Evolutionary conservation across 129 eudicot genomes (phyloP).

Genomic region (Artemisia annua): DNA sequence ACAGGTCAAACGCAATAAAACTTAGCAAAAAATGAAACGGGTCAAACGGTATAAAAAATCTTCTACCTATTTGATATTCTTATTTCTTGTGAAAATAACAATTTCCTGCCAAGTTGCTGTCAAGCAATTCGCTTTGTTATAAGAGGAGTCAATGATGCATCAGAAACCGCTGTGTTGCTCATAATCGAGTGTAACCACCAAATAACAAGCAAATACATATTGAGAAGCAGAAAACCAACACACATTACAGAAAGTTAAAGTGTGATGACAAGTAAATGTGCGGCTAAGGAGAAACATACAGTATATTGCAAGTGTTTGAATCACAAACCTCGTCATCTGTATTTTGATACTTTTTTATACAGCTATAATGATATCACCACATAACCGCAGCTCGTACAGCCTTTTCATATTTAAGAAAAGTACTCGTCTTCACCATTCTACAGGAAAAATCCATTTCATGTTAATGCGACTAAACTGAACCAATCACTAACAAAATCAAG

Average conservation of each 20-base stretch:
- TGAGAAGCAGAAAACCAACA: constrained; percentile 85
- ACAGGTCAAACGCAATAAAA: too few species aligned
- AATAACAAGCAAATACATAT: too few species aligned
- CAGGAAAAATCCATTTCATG: constrained; percentile 33
- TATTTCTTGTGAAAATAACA: too few species aligned
- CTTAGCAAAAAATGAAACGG: too few species aligned
- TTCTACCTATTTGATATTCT: too few species aligned
- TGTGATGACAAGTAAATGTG: neutral
- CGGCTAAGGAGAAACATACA: neutral
- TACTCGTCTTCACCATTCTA: constrained; percentile 99
- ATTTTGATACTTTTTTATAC: constrained; percentile 48
- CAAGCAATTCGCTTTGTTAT: constrained; percentile 58
- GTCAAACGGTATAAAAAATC: too few species aligned
- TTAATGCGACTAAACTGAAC: constrained; percentile 13
- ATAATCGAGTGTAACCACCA: constrained; percentile 70
- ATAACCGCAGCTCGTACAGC: too few species aligned
- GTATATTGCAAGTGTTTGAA: neutral
- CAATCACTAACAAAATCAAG: neutral
- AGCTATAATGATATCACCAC: constrained; percentile 55
- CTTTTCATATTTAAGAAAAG: too few species aligned
- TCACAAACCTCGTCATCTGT: constrained; percentile 71
- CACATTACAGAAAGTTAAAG: constrained; percentile 30
- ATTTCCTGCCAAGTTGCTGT: too few species aligned
- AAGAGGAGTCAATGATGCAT: constrained; percentile 60
- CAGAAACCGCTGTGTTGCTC: constrained; percentile 54